Percentiles rank a stretch among this genome's conserved stretches.
phyloP scores from a whole-genome alignment of 106 monocot species.

The Amphibolis antarctica region DNA sequence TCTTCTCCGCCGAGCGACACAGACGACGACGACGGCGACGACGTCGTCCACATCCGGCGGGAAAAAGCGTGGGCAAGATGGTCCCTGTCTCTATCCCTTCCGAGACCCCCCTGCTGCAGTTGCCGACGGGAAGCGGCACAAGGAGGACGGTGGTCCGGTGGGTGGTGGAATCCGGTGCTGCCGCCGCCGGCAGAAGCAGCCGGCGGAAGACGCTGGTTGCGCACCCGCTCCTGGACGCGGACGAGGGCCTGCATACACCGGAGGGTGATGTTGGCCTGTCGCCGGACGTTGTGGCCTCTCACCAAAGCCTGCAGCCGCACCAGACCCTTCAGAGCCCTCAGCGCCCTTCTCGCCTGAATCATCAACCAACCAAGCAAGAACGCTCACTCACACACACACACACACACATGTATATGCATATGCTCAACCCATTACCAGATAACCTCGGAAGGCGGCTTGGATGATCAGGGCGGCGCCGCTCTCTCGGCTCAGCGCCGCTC shows the following conservation, averaged over 20 bases:
- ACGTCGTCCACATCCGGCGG: no score
- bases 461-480: constrained; percentile 61
- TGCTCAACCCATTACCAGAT: constrained; percentile 50
- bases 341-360: constrained; percentile 68
- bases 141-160: no score
- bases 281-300: constrained; percentile 86
- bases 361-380: not conserved
- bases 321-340: constrained; percentile 73
- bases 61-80: constrained; percentile 69
- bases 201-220: constrained; percentile 74
- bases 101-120: no score
- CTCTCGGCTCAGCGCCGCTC: no score
- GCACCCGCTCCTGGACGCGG: constrained; percentile 61
- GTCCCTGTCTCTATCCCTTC: constrained; percentile 60
- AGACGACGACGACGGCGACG: no score
- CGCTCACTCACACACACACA: no score
- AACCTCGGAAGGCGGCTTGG: constrained; percentile 85
- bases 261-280: constrained; percentile 91
- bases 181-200: constrained; percentile 41
- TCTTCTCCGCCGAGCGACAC: constrained; percentile 22
- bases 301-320: constrained; percentile 96
- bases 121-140: no score
- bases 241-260: constrained; percentile 96
- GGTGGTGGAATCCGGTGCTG: constrained; percentile 24
- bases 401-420: no score